A percentile compares a stretch with the other conserved stretches of the same genome.
These are phyloP conservation scores for Catunica adiposa DNA, from an alignment of 2,329 filamentous ascomycete genomes.

Conservation along the genomic window DNA sequence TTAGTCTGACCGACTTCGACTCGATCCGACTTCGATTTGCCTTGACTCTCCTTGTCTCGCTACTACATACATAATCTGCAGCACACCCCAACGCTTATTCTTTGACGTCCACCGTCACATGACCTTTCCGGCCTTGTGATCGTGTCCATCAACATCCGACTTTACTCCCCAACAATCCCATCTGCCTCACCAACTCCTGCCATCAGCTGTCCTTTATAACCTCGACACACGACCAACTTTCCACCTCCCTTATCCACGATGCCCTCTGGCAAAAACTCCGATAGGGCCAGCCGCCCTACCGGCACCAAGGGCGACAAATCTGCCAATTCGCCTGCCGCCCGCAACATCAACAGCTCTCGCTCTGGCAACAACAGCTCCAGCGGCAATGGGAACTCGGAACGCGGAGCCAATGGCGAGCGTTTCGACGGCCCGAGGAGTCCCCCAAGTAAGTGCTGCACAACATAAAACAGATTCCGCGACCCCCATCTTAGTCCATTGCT, in stretches of 20 bases:
- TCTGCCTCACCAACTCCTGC: no score
- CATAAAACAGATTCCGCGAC: no score
- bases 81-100: neutral
- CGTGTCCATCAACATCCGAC: neutral
- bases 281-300: slow-evolving; percentile 7
- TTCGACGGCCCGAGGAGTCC: slow-evolving; percentile 47
- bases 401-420: slow-evolving; percentile 18
- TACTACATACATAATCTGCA: no score
- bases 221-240: neutral
- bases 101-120: neutral
- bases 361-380: slow-evolving; percentile 6
- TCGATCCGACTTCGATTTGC: no score
- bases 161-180: neutral
- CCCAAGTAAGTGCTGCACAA: slow-evolving; percentile 33
- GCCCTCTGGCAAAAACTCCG: slow-evolving; percentile 11
- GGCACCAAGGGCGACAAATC: slow-evolving; percentile 11
- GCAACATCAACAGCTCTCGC: neutral
- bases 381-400: slow-evolving; percentile 7
- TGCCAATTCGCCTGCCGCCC: neutral
- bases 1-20: no score
- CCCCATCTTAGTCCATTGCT: slow-evolving; percentile 8
- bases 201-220: neutral
- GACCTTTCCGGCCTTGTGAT: neutral
- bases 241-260: neutral
- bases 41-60: no score